Evolutionary conservation across 805 yeast species (phyloP).

Genomic region (Debaryomyces prosopidis): DNA sequence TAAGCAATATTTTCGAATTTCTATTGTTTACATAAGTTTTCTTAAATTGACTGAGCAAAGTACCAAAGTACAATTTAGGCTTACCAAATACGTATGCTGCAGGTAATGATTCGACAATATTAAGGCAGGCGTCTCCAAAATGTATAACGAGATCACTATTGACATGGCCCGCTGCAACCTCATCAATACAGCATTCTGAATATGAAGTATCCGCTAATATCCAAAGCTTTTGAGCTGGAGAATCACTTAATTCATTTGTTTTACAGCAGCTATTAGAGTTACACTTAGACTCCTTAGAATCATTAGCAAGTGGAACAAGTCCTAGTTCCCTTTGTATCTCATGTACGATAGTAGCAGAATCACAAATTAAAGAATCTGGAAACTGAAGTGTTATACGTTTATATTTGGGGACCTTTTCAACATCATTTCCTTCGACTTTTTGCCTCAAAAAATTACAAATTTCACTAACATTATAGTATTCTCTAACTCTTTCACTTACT

Average conservation of each 20-base stretch:
- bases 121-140: constrained; percentile 93
- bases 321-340: constrained; percentile 44
- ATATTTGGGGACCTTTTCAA: constrained; percentile 23
- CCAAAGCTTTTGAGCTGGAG: constrained; percentile 45
- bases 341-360: constrained; percentile 71
- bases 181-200: constrained; percentile 94
- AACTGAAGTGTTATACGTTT: constrained; percentile 78
- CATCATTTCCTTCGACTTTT: constrained; percentile 23
- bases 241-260: not conserved
- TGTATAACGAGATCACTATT: constrained; percentile 82
- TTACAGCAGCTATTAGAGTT: constrained; percentile 2
- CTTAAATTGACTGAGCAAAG: constrained; percentile 40
- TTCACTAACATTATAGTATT: constrained; percentile 57
- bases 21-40: constrained; percentile 36
- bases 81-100: constrained; percentile 80
- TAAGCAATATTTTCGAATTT: constrained; percentile 52
- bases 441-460: constrained; percentile 40
- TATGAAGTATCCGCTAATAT: constrained; percentile 94
- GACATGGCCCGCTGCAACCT: constrained; percentile 94
- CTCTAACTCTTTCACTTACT: constrained; percentile 33
- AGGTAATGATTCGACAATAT: constrained; percentile 69
- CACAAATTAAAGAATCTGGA: constrained; percentile 78
- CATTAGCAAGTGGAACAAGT: constrained; percentile 1
- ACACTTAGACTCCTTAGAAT: constrained; percentile 6
- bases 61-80: constrained; percentile 51